A percentile compares a stretch with the other conserved stretches of the same genome.
Evolutionary conservation across 2,329 filamentous ascomycete species (phyloP).

Genomic region (Trichoderma sp.): DNA sequence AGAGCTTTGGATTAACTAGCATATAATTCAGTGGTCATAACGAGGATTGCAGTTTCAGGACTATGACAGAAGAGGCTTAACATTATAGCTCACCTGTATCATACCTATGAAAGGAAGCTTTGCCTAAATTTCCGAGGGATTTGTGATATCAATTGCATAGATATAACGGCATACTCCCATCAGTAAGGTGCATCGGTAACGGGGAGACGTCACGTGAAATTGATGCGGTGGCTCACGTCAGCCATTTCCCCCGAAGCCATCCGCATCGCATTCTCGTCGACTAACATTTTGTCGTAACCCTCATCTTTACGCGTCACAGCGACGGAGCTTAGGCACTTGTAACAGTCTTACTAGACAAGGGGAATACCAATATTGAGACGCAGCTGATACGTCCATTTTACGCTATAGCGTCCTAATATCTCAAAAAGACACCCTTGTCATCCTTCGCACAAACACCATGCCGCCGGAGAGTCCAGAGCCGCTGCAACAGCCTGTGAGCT

Average conservation of each 20-base stretch:
- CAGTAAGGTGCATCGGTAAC: neutral
- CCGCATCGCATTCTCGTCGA: neutral
- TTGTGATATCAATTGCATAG: no score
- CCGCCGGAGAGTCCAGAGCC: neutral
- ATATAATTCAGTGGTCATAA: neutral
- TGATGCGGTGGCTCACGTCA: neutral
- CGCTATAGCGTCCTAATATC: neutral
- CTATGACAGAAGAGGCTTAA: neutral
- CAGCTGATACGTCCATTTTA: neutral
- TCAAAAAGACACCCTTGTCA: neutral
- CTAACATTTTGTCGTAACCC: neutral
- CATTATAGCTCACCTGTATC: neutral
- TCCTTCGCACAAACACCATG: neutral
- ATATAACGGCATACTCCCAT: neutral
- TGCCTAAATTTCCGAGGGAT: no score
- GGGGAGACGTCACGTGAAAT: neutral
- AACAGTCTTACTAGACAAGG: neutral
- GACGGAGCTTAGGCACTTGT: neutral
- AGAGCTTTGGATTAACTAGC: neutral
- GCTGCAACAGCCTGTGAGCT: neutral
- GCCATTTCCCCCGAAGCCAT: neutral
- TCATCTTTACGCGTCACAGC: neutral
- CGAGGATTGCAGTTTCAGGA: neutral
- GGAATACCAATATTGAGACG: neutral
- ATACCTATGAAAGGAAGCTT: neutral